Conservation (phyloP, 495 filamentous ascomycete genomes). For the Neurospora tetraspora region DNA sequence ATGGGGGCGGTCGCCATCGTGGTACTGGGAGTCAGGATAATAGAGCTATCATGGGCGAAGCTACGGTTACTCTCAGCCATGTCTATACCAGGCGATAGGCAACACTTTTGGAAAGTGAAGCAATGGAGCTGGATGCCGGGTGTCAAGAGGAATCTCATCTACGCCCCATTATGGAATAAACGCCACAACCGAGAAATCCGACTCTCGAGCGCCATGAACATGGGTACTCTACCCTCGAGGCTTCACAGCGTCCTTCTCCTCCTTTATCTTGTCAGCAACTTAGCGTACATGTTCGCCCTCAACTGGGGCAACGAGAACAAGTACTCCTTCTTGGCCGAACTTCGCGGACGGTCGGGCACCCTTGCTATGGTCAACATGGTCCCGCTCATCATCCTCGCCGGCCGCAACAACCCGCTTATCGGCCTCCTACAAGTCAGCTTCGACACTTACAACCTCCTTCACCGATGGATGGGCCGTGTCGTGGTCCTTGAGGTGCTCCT, state of each 20-base stretch:
- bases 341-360: slow-evolving; percentile 77
- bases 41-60: slow-evolving; percentile 33
- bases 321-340: slow-evolving; percentile 42
- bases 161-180: slow-evolving; percentile 71
- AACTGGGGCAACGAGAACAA: slow-evolving; percentile 43
- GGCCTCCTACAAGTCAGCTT: slow-evolving; percentile 74
- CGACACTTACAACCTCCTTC: slow-evolving; percentile 91
- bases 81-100: slow-evolving; percentile 30
- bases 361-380: slow-evolving; percentile 83
- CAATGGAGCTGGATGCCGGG: slow-evolving; percentile 42
- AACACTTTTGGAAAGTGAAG: slow-evolving; percentile 38
- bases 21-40: slow-evolving; percentile 33
- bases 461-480: slow-evolving; percentile 90
- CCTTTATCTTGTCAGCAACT: slow-evolving; percentile 53
- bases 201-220: slow-evolving; percentile 64
- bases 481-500: slow-evolving; percentile 65
- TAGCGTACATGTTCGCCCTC: slow-evolving; percentile 53
- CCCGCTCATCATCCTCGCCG: slow-evolving; percentile 78
- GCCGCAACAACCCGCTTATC: slow-evolving; percentile 92
- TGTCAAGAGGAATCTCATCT: slow-evolving; percentile 70
- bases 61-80: slow-evolving; percentile 41
- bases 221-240: slow-evolving; percentile 78
- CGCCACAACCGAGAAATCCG: slow-evolving; percentile 83
- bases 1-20: slow-evolving; percentile 36
- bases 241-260: slow-evolving; percentile 66